Base-by-base conservation (phyloP, 2,329 filamentous ascomycete genomes). In the Xylaria hypoxylon region DNA sequence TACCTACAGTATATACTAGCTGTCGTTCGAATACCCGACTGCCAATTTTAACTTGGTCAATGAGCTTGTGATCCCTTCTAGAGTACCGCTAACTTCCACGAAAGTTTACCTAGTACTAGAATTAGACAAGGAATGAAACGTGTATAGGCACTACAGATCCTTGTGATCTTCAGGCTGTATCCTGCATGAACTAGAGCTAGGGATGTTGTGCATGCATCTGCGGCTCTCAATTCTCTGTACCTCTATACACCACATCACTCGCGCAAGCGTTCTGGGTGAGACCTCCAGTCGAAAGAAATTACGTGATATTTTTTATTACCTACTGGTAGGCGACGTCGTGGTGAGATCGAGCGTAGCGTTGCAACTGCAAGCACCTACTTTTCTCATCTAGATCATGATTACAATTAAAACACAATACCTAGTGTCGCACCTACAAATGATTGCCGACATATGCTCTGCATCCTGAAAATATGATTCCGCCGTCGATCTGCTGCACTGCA, bases 401-500 rank as follows among this genome's bases (percentile, higher is more conserved):
- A 24, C n/a, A n/a, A n/a, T n/a, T 47, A 47, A 26, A 47, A 45
- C 17, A 22, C 44, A 15, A 38, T 5, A 4, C 15, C 13, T 56
- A 45, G 53, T 45, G n/a, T 47, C 50, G 31, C 42, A 38, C 22
- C 15, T 48, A n/a, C 6, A 28, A 24, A 19, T 11, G 33, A 26
- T 13, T 40, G n/a, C n/a, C 24, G 35, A 52, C 35, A 3, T 15
- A 11, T 10, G 35, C 11, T 38, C 35, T 3, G 35, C 45, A n/a
- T 15, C 10, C 26, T 28, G 5, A 55, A 35, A 33, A 26, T n/a
- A 56, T 51, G 26, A 56, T 22, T 31, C 22, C 17, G 40, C 50
- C 50, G 33, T 11, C 5, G 51, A 55, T 55, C 42, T 31, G 17
- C 59, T 53, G 44, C 42, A 50, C 50, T 17, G 4, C 59, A 48